Percentiles rank a stretch among this genome's conserved stretches.
phyloP scores from a whole-genome alignment of 805 yeast genomes.

The Metschnikowia kunwiensis region DNA sequence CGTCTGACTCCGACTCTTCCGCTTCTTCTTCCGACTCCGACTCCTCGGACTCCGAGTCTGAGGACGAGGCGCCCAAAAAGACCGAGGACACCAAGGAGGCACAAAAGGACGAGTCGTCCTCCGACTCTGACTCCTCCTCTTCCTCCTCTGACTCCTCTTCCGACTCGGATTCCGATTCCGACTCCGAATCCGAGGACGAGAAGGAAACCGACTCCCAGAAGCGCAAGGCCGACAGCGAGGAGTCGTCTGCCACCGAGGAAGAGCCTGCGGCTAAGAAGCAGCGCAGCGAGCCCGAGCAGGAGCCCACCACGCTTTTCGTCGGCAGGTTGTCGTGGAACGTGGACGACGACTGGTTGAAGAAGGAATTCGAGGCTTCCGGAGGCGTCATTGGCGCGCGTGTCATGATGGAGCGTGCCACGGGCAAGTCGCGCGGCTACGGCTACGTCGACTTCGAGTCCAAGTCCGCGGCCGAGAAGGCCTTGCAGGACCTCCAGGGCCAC shows the following conservation, averaged over 20 bases:
- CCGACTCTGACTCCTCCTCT: constrained; percentile 23
- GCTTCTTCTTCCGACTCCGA: constrained; percentile 26
- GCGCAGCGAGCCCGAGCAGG: constrained; percentile 44
- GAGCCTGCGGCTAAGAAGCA: constrained; percentile 50
- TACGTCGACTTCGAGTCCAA: constrained; percentile 89
- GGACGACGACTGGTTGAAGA: constrained; percentile 90
- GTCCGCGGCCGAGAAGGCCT: constrained; percentile 80
- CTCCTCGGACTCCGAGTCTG: constrained; percentile 20
- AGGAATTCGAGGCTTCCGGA: constrained; percentile 78
- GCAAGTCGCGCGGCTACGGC: constrained; percentile 95
- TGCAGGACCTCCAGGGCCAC: constrained; percentile 80
- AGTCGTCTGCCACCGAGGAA: constrained; percentile 26
- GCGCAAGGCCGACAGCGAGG: constrained; percentile 22
- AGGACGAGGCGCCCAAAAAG: constrained; percentile 16
- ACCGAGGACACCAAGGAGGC: constrained; percentile 17
- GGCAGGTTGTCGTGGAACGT: constrained; percentile 97
- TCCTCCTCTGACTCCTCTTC: constrained; percentile 22
- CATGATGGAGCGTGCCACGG: constrained; percentile 86
- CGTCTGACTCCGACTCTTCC: constrained; percentile 22
- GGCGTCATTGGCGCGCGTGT: constrained; percentile 90
- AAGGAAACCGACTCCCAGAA: constrained; percentile 27
- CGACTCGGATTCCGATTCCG: constrained; percentile 32
- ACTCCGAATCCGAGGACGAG: constrained; percentile 27
- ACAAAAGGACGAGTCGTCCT: constrained; percentile 21
- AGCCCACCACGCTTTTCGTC: constrained; percentile 87